Conservation (phyloP, 176 grass and related monocot genomes). For the Carex scoparia region DNA sequence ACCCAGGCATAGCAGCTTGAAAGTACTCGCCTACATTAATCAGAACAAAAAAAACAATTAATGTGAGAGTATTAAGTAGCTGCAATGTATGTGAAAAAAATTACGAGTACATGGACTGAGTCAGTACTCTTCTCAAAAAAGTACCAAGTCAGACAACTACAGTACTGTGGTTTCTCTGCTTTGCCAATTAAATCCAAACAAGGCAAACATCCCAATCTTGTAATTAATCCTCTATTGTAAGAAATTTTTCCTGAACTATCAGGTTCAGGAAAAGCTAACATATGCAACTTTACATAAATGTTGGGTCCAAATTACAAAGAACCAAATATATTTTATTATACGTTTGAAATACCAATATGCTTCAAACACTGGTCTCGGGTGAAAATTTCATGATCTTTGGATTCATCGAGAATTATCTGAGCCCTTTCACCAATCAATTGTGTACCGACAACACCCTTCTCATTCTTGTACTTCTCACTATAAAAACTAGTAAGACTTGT, state of each 20-base stretch:
- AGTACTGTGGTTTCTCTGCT: neutral
- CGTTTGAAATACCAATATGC: slow-evolving; percentile 68
- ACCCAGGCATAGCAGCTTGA: slow-evolving; percentile 76
- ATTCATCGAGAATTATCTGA: slow-evolving; percentile 94
- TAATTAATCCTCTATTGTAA: neutral
- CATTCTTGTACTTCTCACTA: slow-evolving; percentile 55
- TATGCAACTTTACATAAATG: neutral
- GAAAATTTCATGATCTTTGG: slow-evolving; percentile 63
- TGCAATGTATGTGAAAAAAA: neutral
- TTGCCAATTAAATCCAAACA: neutral
- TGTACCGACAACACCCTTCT: slow-evolving; percentile 81
- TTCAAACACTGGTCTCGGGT: slow-evolving; percentile 68
- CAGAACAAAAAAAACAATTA: slow-evolving; percentile 7
- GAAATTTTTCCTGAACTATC: neutral
- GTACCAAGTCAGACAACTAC: neutral
- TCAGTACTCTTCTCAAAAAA: neutral
- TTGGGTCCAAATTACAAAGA: neutral
- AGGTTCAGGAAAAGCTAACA: neutral
- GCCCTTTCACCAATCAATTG: slow-evolving; percentile 89
- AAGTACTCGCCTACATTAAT: slow-evolving; percentile 77
- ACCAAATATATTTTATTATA: slow-evolving; percentile 15
- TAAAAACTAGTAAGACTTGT: slow-evolving; percentile 90
- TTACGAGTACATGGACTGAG: neutral
- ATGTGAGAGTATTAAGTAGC: neutral
- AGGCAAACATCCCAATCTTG: neutral